Evolutionary conservation across 148 eudicot species (phyloP).

Genomic region (Vaccinium corymbosum): DNA sequence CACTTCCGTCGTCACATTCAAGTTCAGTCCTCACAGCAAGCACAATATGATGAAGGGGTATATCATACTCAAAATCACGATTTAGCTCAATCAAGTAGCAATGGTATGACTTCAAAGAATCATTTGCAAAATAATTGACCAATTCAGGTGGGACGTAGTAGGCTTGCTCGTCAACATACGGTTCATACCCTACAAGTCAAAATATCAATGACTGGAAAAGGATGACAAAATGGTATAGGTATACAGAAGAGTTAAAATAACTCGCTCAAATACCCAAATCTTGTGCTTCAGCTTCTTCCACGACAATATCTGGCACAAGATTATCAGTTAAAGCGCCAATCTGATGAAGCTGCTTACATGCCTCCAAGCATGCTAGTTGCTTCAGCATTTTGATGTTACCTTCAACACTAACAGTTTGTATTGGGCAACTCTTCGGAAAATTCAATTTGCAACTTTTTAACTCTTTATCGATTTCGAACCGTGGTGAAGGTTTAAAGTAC

Average conservation of each 20-base stretch:
- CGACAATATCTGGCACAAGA: conserved; percentile 78
- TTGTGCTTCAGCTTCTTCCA: conserved; percentile 44
- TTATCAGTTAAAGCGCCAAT: conserved; percentile 72
- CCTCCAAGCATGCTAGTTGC: conserved; percentile 77
- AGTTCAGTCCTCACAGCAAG: conserved; percentile 49
- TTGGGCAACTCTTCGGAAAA: conserved; percentile 73
- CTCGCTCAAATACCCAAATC: conserved; percentile 35
- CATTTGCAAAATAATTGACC: conserved; percentile 29
- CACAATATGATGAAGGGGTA: conserved; percentile 46
- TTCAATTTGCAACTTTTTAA: conserved; percentile 40
- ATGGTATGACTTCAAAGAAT: conserved; percentile 33
- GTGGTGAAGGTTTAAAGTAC: conserved; percentile 77
- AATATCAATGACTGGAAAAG: background rate
- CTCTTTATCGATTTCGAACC: conserved; percentile 39
- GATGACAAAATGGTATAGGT: background rate
- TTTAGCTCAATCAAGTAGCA: conserved; percentile 56
- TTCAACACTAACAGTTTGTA: conserved; percentile 39
- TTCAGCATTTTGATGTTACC: conserved; percentile 54
- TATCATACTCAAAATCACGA: conserved; percentile 34
- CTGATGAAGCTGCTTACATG: conserved; percentile 69
- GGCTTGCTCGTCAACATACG: conserved; percentile 39
- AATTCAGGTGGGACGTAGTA: conserved; percentile 63
- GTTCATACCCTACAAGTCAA: conserved; percentile 31
- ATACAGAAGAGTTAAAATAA: background rate
- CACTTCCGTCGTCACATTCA: conserved; percentile 32